A percentile compares a stretch with the other conserved stretches of the same genome.
Conservation (phyloP, 768 basidiomycete species). For the Cystobasidiopsis lactophilus region DNA sequence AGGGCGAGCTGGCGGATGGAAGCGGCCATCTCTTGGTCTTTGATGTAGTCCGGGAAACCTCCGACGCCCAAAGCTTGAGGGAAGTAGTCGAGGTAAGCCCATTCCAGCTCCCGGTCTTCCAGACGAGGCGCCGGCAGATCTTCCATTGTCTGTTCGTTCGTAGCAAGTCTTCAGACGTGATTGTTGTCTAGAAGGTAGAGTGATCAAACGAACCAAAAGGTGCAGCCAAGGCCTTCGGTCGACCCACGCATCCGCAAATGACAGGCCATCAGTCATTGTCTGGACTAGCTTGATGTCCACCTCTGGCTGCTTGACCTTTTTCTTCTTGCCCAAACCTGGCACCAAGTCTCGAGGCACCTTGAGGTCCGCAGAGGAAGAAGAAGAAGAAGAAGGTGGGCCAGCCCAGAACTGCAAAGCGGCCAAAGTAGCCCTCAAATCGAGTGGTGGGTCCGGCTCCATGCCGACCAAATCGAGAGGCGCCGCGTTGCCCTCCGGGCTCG, state of each 20-base stretch:
- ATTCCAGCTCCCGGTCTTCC: background rate
- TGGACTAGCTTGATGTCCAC: background rate
- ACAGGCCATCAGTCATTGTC: conserved; percentile 23
- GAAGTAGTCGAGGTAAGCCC: background rate
- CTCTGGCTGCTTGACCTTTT: too few relatives aligned
- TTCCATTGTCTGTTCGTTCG: too few relatives aligned
- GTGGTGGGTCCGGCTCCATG: too few relatives aligned
- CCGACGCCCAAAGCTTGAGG: background rate
- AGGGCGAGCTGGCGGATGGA: too few relatives aligned
- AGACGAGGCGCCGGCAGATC: too few relatives aligned
- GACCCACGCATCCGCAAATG: conserved; percentile 37
- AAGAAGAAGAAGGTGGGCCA: background rate
- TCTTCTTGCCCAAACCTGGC: background rate
- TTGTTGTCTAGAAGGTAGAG: too few relatives aligned
- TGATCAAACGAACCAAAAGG: conserved; percentile 33
- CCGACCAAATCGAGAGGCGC: too few relatives aligned
- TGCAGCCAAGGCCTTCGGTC: conserved; percentile 24
- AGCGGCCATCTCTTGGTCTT: background rate
- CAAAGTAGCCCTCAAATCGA: background rate
- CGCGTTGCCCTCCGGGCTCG: too few relatives aligned
- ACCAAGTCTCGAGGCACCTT: background rate
- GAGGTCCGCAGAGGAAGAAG: background rate
- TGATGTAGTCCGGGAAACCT: background rate
- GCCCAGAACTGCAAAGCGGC: background rate
- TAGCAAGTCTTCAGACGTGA: too few relatives aligned